Percentiles rank a stretch among this genome's conserved stretches.
Evolutionary conservation across 345 rosid species (phyloP).

Genomic region (Adansonia digitata): DNA sequence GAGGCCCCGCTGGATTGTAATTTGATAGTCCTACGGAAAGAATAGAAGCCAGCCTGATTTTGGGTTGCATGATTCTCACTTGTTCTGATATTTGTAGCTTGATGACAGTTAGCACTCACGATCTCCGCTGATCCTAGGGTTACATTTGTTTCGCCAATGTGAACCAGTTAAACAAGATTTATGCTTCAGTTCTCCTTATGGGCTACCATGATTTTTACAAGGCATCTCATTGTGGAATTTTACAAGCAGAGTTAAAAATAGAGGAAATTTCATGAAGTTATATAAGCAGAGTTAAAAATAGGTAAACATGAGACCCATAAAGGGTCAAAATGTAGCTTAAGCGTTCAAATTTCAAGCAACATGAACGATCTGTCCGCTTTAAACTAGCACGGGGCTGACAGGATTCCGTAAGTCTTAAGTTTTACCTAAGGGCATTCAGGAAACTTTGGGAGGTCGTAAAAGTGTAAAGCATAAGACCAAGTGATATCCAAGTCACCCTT

Average conservation of each 20-base stretch:
- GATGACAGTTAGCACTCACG: conserved; percentile 10
- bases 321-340: too few relatives aligned
- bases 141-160: not conserved
- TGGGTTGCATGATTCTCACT: conserved; percentile 19
- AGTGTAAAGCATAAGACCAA: too few relatives aligned
- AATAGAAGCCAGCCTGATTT: conserved; percentile 23
- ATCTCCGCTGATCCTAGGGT: conserved; percentile 1
- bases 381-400: not conserved
- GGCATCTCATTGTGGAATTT: too few relatives aligned
- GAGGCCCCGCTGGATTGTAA: conserved; percentile 25
- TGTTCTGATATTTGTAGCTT: conserved; percentile 28
- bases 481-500: too few relatives aligned
- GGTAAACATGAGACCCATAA: too few relatives aligned
- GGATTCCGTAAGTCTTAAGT: not conserved
- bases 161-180: not conserved
- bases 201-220: not conserved
- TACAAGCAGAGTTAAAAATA: too few relatives aligned
- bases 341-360: too few relatives aligned
- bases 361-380: not conserved
- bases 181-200: not conserved
- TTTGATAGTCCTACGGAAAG: conserved; percentile 8
- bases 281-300: too few relatives aligned
- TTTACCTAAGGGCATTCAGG: too few relatives aligned
- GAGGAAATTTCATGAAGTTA: too few relatives aligned
- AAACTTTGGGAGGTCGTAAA: too few relatives aligned